Percentiles rank a stretch among this genome's conserved stretches.
phyloP scores from a whole-genome alignment of 768 basidiomycete species.

The Rhodotorula diobovata region DNA sequence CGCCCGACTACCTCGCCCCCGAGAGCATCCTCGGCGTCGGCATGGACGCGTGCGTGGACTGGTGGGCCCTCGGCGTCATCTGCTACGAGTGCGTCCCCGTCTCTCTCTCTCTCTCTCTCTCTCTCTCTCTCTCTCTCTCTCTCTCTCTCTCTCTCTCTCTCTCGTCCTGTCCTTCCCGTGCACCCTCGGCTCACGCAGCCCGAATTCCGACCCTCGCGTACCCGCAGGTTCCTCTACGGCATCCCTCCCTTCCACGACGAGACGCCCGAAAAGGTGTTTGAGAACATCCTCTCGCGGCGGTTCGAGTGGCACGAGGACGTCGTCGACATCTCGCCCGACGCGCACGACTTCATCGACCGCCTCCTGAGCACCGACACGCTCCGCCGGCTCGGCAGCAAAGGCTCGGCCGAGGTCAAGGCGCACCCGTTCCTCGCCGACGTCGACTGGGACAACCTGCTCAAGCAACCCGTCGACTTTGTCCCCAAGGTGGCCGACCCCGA shows the following conservation, averaged over 20 bases:
- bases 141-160: not conserved
- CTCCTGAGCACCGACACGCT: slow-evolving; percentile 75
- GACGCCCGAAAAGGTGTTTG: slow-evolving; percentile 93
- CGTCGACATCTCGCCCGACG: slow-evolving; percentile 61
- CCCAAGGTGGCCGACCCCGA: slow-evolving; percentile 92
- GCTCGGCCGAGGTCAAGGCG: slow-evolving; percentile 84
- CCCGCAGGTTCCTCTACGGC: slow-evolving; percentile 69
- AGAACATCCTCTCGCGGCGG: slow-evolving; percentile 90
- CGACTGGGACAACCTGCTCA: slow-evolving; percentile 85
- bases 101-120: not conserved
- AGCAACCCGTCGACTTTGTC: slow-evolving; percentile 58
- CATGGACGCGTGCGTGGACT: slow-evolving; percentile 94
- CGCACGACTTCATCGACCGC: slow-evolving; percentile 81
- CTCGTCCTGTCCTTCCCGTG: not conserved
- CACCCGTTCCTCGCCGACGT: slow-evolving; percentile 87
- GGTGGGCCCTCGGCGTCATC: slow-evolving; percentile 99
- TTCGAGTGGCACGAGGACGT: slow-evolving; percentile 91
- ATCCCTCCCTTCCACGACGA: slow-evolving; percentile 97
- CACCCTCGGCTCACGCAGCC: too few relatives aligned
- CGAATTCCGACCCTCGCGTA: not conserved
- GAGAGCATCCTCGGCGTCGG: slow-evolving; percentile 92
- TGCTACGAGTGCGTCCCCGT: slow-evolving; percentile 68
- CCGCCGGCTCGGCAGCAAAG: slow-evolving; percentile 74
- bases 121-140: too few relatives aligned
- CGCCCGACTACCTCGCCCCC: slow-evolving; percentile 86